phyloP scores from a whole-genome alignment of 2,329 filamentous ascomycete species.

The Elsinoe fawcettii region DNA sequence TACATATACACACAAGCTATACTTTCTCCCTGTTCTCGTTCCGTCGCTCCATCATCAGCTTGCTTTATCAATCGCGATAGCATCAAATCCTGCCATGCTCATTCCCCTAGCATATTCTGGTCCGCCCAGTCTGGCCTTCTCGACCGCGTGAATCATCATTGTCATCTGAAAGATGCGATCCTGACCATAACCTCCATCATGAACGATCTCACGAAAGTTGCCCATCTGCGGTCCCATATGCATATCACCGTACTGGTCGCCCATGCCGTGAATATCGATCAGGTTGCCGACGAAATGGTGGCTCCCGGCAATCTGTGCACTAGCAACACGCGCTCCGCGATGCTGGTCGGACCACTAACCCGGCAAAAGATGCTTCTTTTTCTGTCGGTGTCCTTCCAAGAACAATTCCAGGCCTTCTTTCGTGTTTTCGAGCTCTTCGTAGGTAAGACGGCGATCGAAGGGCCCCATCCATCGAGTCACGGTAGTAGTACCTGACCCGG shows the following conservation, averaged over 20 bases:
- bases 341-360: background rate
- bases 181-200: background rate
- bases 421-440: background rate
- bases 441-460: background rate
- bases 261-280: background rate
- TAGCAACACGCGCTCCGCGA: background rate
- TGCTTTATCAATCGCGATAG: too few relatives aligned
- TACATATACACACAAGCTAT: too few relatives aligned
- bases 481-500: conserved; percentile 8
- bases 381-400: background rate
- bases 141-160: background rate
- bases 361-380: background rate
- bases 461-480: background rate
- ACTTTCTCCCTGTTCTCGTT: too few relatives aligned
- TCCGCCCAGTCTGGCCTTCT: background rate
- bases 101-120: background rate
- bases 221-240: background rate
- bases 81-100: too few relatives aligned
- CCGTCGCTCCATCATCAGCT: too few relatives aligned
- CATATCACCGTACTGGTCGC: background rate
- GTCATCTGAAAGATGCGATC: background rate
- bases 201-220: background rate
- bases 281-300: background rate
- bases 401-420: background rate
- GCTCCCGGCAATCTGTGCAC: background rate